These are phyloP conservation scores for Rosa chinensis DNA, from an alignment of 306 rosid species.

Conservation along the genomic window DNA sequence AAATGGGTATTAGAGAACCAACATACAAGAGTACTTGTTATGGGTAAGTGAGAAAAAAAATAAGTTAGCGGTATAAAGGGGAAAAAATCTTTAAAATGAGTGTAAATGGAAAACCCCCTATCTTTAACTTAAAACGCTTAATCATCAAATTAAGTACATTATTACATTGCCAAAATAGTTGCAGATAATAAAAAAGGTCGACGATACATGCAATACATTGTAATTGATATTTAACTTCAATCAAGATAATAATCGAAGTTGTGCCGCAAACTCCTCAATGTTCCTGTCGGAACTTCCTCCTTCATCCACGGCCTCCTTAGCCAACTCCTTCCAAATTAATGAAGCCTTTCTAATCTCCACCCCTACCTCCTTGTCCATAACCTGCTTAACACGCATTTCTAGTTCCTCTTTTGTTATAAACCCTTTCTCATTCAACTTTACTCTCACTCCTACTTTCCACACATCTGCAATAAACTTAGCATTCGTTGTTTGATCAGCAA, in stretches of 20 bases:
- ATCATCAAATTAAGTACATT: not conserved
- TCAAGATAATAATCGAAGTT: not conserved
- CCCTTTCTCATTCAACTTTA: conserved; percentile 24
- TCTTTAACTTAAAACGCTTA: no score
- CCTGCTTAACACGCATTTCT: not conserved
- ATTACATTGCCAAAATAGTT: not conserved
- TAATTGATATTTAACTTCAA: not conserved
- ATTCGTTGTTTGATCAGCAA: conserved; percentile 30
- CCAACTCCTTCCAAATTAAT: conserved; percentile 10
- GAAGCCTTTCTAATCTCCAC: not conserved
- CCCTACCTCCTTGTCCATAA: conserved; percentile 16
- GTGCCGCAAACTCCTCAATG: conserved; percentile 12
- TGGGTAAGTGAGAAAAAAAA: no score
- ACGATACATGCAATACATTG: not conserved
- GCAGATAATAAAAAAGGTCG: not conserved
- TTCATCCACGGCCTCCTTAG: conserved; percentile 10
- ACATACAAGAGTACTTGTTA: no score
- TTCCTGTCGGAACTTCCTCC: conserved; percentile 27
- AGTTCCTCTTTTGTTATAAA: not conserved
- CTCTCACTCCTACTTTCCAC: conserved; percentile 28
- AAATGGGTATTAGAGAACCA: no score
- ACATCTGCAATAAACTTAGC: conserved; percentile 25
- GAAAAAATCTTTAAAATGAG: no score
- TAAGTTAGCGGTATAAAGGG: no score
- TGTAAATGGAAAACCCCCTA: no score